Evolutionary conservation across 345 rosid genomes (phyloP), one percentile per base, ranked within the genome.

Genomic region (Acer saccharum): DNA sequence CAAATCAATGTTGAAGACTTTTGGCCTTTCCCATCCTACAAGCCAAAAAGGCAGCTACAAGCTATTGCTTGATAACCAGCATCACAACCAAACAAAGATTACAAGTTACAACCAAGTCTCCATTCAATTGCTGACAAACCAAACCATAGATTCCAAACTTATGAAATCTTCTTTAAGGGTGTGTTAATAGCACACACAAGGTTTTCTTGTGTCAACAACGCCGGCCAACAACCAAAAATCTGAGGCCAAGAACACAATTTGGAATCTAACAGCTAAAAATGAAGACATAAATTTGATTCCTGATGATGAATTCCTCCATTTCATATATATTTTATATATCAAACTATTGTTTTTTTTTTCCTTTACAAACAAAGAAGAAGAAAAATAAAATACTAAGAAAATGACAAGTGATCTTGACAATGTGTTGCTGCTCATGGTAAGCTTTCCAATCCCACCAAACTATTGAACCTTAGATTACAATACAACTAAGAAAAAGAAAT

Each of bases 341-440:
- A 62, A 77, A 61, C 76, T 80, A 71, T 58, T 54, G 50, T 25
- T 63, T 70, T 77, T 75, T 27, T 58, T 17, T 57, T 3, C 62
- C 77, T 80, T 83, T 82, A 84, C 86, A 86, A 64, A 1, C n/a
- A 6, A 52, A 69, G 70, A 54, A 58, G 3, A 55, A 13, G 35
- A 44, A 25, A 23, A 67, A 27, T n/a, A 55, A 32, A 3, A 0
- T 32, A 32, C 14, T 12, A 52, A 74, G 65, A 69, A 23, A 17
- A 76, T 41, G 58, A n/a, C 10, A 52, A 32, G 35, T 32, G 35
- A 32, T 32, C 35, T 32, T 32, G 6, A 32, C 35, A 32, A 58
- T 29, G 43, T 13, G 58, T 63, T 25, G 27, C 27, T 63, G 68
- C 61, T 57, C 76, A 77, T 50, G 71, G 64, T 2, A 63, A 78